Conservation (phyloP, 352 stramenopile species). For the Phytopythium montanum region DNA sequence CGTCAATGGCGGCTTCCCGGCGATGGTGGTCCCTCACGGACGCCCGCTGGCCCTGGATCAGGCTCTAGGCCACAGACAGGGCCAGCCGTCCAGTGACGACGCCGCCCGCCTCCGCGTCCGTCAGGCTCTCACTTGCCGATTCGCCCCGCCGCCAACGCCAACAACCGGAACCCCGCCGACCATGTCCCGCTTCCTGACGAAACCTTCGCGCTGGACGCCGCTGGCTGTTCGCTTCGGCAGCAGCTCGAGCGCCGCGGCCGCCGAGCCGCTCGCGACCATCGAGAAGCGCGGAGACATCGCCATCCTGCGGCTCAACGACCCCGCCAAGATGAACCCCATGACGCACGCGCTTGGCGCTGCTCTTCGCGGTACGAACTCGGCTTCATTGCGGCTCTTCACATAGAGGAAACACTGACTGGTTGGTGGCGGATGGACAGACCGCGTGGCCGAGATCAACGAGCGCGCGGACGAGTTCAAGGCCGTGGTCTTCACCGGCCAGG, state of each 20-base stretch:
- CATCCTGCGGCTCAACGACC: slow-evolving; percentile 70
- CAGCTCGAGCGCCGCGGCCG: neutral
- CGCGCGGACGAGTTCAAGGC: slow-evolving; percentile 52
- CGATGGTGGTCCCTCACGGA: too few species aligned
- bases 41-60: too few species aligned
- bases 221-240: neutral
- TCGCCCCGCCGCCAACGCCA: neutral
- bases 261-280: slow-evolving; percentile 37
- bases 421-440: slow-evolving; percentile 14
- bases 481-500: slow-evolving; percentile 73
- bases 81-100: too few species aligned
- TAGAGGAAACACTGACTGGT: neutral
- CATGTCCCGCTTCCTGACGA: slow-evolving; percentile 2
- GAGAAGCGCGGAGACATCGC: slow-evolving; percentile 42
- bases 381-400: neutral
- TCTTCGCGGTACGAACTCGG: slow-evolving; percentile 30
- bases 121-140: neutral
- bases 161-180: neutral
- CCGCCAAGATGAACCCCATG: slow-evolving; percentile 84
- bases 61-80: too few species aligned
- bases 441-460: slow-evolving; percentile 45
- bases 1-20: too few species aligned
- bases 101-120: neutral
- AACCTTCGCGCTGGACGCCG: neutral
- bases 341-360: slow-evolving; percentile 79